Percentiles rank a stretch among this genome's conserved stretches.
Evolutionary conservation across 75 land plant genomes (phyloP).

Genomic region (Sequoia sempervirens): DNA sequence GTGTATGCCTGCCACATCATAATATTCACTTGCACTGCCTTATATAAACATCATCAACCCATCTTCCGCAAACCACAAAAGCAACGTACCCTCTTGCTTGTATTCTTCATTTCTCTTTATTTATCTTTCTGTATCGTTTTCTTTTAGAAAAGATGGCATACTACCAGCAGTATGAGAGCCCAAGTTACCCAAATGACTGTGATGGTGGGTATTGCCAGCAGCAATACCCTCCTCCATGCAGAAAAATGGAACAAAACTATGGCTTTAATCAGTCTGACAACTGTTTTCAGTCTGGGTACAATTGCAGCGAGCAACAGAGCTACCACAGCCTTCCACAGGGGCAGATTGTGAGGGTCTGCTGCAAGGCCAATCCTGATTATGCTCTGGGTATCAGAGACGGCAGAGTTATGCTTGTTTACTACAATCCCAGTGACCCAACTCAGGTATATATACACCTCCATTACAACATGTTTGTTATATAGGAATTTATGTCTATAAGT

Average conservation of each 20-base stretch:
- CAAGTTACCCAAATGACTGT: not conserved
- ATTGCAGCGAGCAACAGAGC: not conserved
- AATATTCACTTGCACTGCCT: not conserved
- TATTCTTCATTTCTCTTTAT: not conserved
- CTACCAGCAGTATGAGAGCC: not conserved
- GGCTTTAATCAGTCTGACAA: not conserved
- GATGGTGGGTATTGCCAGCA: not conserved
- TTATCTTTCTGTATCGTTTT: not conserved
- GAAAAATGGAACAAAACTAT: not conserved
- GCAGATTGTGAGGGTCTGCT: slow-evolving; percentile 20
- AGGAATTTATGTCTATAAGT: not conserved
- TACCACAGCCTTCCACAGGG: slow-evolving; percentile 14
- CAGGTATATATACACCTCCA: slow-evolving; percentile 11
- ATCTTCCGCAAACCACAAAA: not conserved
- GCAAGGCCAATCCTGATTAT: slow-evolving; percentile 35
- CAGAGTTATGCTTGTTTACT: slow-evolving; percentile 17
- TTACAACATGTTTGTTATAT: not conserved
- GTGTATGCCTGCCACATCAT: not conserved
- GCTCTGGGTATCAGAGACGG: slow-evolving; percentile 21
- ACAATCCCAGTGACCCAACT: slow-evolving; percentile 26
- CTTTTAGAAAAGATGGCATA: not conserved
- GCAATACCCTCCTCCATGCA: not conserved
- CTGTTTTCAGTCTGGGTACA: not conserved
- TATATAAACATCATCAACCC: not conserved
- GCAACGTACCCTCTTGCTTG: not conserved